Evolutionary conservation across 306 rosid genomes (phyloP).

Genomic region (Myrica gale): DNA sequence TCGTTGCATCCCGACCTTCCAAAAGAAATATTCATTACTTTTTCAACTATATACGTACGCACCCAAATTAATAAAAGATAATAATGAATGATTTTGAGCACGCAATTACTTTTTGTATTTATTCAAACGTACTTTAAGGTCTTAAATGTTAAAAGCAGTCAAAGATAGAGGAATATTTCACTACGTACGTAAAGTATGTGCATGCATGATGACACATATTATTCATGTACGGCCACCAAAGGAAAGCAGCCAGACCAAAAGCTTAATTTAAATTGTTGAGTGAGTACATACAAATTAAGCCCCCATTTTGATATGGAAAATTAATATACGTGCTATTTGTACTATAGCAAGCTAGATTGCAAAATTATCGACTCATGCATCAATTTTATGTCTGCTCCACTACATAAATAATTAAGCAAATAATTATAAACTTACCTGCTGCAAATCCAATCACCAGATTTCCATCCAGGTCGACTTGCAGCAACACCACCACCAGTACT

Average conservation of each 20-base stretch:
- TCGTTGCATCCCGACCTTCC: conserved; percentile 90
- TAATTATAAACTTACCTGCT: conserved; percentile 46
- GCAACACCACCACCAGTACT: conserved; percentile 25
- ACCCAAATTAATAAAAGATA: too few species aligned
- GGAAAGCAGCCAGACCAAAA: conserved; percentile 18
- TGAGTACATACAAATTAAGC: not conserved
- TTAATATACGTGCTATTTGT: too few species aligned
- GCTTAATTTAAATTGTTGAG: conserved; percentile 11
- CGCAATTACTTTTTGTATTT: too few species aligned
- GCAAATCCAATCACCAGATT: conserved; percentile 98
- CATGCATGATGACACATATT: too few species aligned
- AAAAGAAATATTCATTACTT: too few species aligned
- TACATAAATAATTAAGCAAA: too few species aligned
- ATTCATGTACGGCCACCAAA: not conserved
- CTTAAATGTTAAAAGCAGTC: conserved; percentile 16
- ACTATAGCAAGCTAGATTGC: too few species aligned
- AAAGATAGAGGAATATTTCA: not conserved
- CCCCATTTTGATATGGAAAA: not conserved
- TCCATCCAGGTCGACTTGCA: conserved; percentile 76
- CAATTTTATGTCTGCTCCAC: too few species aligned
- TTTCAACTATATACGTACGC: too few species aligned
- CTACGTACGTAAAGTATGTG: too few species aligned
- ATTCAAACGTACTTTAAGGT: conserved; percentile 3
- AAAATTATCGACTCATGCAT: not conserved
- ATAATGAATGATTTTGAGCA: not conserved